Base-by-base conservation (phyloP, 2,329 filamentous ascomycete species). In the Annulohypoxylon truncatum region DNA sequence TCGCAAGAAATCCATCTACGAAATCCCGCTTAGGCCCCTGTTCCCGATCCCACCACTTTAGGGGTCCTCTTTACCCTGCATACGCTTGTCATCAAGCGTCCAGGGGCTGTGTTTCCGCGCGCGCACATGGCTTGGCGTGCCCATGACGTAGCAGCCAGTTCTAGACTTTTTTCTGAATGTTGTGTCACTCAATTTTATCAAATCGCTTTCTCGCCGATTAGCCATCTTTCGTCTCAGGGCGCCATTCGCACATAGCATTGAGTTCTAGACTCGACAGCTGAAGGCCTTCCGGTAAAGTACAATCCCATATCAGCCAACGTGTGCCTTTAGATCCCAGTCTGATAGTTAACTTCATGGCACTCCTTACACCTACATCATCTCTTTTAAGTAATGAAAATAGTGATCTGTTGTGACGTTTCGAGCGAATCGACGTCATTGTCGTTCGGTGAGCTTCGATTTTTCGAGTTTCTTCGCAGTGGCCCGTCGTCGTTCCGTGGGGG, bases 361-460 rank as follows among this genome's bases (percentile, higher is more conserved):
- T 10, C 47, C 56, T 64, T 50, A 48, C 47, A 8, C 28, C 47
- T 70, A 70, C 65, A 61, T 70, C 64, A 68, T 55, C 40, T n/a
- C 44, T 35, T 47, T 9, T 13, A n/a, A 12, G 13, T 28, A 26
- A 50, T 20, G 18, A 22, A 42, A 10, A 24, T 20, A 31, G 51
- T 53, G 53, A 53, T 60, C 38, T 50, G 46, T 47, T 15, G 55
- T 58, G 42, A 57, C 55, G 51, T 60, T 55, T 46, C 5, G 12
- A 50, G 40, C 10, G 26, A 35, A 51, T 52, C 29, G 51, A 60
- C 54, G 64, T 67, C 57, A 67, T 58, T 50, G 9, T 54, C 56
- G 22, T 65, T 70, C 67, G 67, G 67, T 70, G 67, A 70, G 46
- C 47, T 57, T 53, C 10, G 13, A 40, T 24, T n/a, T 10, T 48